Evolutionary conservation across 176 grass and related monocot species (phyloP).

Genomic region (Zea luxurians): DNA sequence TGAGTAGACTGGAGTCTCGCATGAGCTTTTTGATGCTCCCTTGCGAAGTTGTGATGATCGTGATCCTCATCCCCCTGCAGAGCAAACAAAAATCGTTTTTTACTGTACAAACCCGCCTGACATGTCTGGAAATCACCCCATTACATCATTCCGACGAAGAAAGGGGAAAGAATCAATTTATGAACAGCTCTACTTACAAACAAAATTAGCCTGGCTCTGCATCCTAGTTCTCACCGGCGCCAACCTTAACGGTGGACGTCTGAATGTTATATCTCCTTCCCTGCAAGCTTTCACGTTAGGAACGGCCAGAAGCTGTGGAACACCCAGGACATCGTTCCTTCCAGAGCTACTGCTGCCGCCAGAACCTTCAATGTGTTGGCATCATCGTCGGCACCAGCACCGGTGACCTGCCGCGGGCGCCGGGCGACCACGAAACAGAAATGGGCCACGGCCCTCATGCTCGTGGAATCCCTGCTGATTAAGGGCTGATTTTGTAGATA

Average conservation of each 20-base stretch:
- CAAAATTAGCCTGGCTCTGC: slow-evolving; percentile 33
- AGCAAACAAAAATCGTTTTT: no score
- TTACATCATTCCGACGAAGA: background rate
- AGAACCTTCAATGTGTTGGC: slow-evolving; percentile 21
- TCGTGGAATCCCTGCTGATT: no score
- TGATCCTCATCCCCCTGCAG: no score
- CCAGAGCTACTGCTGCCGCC: slow-evolving; percentile 71
- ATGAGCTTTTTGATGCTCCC: no score
- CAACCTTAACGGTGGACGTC: slow-evolving; percentile 38
- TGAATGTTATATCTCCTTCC: slow-evolving; percentile 18
- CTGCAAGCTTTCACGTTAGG: slow-evolving; percentile 32
- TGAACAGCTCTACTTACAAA: background rate
- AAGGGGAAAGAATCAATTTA: background rate
- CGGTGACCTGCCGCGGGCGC: no score
- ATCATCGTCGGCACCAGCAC: no score
- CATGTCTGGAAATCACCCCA: background rate
- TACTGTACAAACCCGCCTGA: no score
- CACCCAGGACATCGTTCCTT: slow-evolving; percentile 61
- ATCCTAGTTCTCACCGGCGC: slow-evolving; percentile 52
- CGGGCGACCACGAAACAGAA: no score
- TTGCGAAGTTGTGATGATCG: no score
- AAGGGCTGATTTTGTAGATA: no score
- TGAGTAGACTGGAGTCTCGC: background rate
- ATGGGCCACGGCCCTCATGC: no score
- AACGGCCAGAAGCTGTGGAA: slow-evolving; percentile 39